Percentiles rank a stretch among this genome's conserved stretches.
Conservation (phyloP, 805 yeast species). For the Saturnispora diversa region DNA sequence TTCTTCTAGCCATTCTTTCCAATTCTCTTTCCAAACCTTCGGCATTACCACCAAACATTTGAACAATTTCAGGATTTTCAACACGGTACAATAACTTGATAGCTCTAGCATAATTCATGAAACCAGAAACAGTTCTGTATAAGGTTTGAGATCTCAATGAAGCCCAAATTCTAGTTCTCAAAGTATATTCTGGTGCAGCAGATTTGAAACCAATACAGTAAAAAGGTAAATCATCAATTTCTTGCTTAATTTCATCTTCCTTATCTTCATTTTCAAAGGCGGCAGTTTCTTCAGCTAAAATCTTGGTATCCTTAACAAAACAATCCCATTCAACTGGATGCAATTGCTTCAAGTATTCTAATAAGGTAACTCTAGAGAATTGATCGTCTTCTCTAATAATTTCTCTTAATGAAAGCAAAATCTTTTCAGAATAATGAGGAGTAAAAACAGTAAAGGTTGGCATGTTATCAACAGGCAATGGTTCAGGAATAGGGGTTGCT, state of each 20-base stretch:
- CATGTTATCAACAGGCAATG: constrained; percentile 98
- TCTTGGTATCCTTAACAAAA: constrained; percentile 92
- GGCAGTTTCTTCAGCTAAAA: constrained; percentile 90
- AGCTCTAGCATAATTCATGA: constrained; percentile 97
- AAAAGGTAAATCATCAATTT: constrained; percentile 88
- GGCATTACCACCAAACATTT: constrained; percentile 98
- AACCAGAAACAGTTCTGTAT: constrained; percentile 95
- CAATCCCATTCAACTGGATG: constrained; percentile 98
- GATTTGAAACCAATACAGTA: constrained; percentile 96
- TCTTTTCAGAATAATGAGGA: constrained; percentile 95
- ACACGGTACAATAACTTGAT: constrained; percentile 88
- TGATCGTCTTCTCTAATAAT: constrained; percentile 96
- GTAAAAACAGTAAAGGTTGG: constrained; percentile 96
- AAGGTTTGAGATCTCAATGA: constrained; percentile 94
- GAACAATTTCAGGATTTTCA: constrained; percentile 91
- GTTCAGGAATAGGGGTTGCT: constrained; percentile 98
- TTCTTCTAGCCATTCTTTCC: constrained; percentile 81
- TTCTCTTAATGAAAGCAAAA: constrained; percentile 85
- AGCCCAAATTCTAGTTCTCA: constrained; percentile 98
- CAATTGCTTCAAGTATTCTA: constrained; percentile 89
- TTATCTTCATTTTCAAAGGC: constrained; percentile 66
- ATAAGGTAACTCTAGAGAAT: constrained; percentile 85
- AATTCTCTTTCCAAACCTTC: constrained; percentile 93
- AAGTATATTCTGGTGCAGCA: constrained; percentile 93
- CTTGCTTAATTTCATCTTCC: constrained; percentile 59